phyloP scores from a whole-genome alignment of 1,139 yeast genomes.

The Pichia sp. region DNA sequence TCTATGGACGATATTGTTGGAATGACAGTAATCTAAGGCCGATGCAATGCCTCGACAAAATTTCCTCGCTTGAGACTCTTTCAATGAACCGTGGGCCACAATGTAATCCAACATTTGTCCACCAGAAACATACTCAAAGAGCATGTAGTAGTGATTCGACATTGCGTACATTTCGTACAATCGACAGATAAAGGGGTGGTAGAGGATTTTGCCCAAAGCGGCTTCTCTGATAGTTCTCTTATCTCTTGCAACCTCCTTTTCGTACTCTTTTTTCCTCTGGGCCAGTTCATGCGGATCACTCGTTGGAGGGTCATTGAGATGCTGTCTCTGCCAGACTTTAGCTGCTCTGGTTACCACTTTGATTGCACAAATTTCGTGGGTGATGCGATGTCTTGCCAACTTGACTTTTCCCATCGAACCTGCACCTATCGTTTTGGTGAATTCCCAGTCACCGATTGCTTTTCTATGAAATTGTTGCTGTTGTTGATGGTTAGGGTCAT shows the following conservation, averaged over 20 bases:
- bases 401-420: slow-evolving; percentile 99
- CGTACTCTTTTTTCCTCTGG: slow-evolving; percentile 68
- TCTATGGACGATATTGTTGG: slow-evolving; percentile 91
- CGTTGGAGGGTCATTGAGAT: slow-evolving; percentile 65
- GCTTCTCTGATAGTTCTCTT: slow-evolving; percentile 92
- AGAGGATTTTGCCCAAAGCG: slow-evolving; percentile 81
- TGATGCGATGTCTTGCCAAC: slow-evolving; percentile 77
- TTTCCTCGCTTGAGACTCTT: slow-evolving; percentile 90
- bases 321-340: slow-evolving; percentile 71
- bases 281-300: slow-evolving; percentile 52
- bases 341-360: slow-evolving; percentile 81
- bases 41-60: slow-evolving; percentile 96
- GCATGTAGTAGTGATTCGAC: slow-evolving; percentile 96
- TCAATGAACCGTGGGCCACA: slow-evolving; percentile 91
- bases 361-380: slow-evolving; percentile 82
- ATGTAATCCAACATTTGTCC: slow-evolving; percentile 98
- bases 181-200: slow-evolving; percentile 91
- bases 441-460: slow-evolving; percentile 96
- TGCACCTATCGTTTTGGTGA: slow-evolving; percentile 91
- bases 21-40: slow-evolving; percentile 90
- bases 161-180: slow-evolving; percentile 91
- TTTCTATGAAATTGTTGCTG: slow-evolving; percentile 60
- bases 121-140: slow-evolving; percentile 94
- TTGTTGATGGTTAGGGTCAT: slow-evolving; percentile 4
- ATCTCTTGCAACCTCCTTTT: slow-evolving; percentile 87